phyloP scores from a whole-genome alignment of 2,329 filamentous ascomycete species.

The Aspergillus neotritici region DNA sequence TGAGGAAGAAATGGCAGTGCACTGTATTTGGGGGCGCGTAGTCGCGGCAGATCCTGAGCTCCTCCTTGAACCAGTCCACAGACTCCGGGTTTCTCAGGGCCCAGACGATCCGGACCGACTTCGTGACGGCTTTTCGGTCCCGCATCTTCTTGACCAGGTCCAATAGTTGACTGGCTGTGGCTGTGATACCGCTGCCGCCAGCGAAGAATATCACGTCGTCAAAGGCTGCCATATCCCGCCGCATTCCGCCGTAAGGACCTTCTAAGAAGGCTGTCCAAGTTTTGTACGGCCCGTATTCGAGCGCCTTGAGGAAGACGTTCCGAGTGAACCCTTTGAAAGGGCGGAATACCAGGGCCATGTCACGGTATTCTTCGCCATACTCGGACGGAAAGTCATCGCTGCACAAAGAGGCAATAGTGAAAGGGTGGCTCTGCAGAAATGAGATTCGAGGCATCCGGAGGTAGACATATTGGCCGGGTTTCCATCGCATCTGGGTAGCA shows the following conservation, averaged over 20 bases:
- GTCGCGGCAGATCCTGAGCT: slow-evolving; percentile 85
- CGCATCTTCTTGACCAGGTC: slow-evolving; percentile 96
- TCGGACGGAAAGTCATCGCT: slow-evolving; percentile 89
- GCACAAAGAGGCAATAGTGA: slow-evolving; percentile 88
- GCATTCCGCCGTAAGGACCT: slow-evolving; percentile 92
- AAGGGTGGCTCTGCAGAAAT: slow-evolving; percentile 86
- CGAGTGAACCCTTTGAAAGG: slow-evolving; percentile 88
- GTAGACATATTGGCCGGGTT: slow-evolving; percentile 90
- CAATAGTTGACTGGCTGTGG: slow-evolving; percentile 82
- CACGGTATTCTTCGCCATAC: slow-evolving; percentile 80
- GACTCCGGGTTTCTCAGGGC: slow-evolving; percentile 83
- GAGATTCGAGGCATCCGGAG: slow-evolving; percentile 90
- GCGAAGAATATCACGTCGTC: slow-evolving; percentile 91
- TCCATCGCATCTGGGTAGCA: slow-evolving; percentile 87
- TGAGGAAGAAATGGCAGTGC: slow-evolving; percentile 92
- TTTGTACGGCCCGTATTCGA: slow-evolving; percentile 81
- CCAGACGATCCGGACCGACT: slow-evolving; percentile 90
- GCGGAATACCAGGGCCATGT: slow-evolving; percentile 86
- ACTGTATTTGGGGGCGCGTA: slow-evolving; percentile 82
- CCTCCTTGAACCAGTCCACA: slow-evolving; percentile 97
- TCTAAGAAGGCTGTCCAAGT: slow-evolving; percentile 90
- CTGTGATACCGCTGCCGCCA: slow-evolving; percentile 90
- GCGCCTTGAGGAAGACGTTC: slow-evolving; percentile 72
- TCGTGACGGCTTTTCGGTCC: slow-evolving; percentile 88
- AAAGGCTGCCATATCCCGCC: slow-evolving; percentile 80